phyloP scores from a whole-genome alignment of 2,329 filamentous ascomycete genomes.

The Diatrype stigma region DNA sequence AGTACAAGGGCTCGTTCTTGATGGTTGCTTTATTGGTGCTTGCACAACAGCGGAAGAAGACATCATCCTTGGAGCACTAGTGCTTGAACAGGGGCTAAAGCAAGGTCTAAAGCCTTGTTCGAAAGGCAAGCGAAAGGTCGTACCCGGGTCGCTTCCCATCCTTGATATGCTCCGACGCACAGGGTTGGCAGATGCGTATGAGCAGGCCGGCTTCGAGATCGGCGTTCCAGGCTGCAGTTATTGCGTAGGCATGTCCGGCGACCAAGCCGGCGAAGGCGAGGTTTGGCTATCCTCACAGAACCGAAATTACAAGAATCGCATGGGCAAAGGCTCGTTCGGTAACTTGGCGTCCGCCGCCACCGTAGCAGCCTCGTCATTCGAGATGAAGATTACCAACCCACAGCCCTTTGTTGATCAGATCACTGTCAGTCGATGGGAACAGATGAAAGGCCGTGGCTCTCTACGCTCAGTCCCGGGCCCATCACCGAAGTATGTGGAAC shows the following conservation, averaged over 20 bases:
- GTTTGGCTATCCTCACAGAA: conserved; percentile 43
- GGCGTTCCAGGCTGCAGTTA: conserved; percentile 40
- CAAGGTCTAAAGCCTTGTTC: conserved; percentile 24
- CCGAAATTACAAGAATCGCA: conserved; percentile 42
- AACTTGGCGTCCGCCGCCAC: conserved; percentile 41
- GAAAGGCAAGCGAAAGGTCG: conserved; percentile 34
- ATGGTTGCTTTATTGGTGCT: conserved; percentile 43
- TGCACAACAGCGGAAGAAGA: conserved; percentile 44
- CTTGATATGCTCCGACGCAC: conserved; percentile 29
- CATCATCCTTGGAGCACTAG: conserved; percentile 36
- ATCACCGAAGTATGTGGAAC: too few species aligned
- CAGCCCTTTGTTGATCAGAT: conserved; percentile 16
- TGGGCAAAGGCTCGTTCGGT: conserved; percentile 40
- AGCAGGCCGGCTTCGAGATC: conserved; percentile 37
- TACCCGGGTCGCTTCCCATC: conserved; percentile 37
- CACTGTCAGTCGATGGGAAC: conserved; percentile 16
- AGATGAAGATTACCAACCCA: conserved; percentile 34
- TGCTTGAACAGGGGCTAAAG: conserved; percentile 34
- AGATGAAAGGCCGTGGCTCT: conserved; percentile 12
- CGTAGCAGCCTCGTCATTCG: conserved; percentile 42
- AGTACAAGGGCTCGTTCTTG: conserved; percentile 27
- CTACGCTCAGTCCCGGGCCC: conserved; percentile 6
- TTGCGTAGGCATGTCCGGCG: conserved; percentile 39
- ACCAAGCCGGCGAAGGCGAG: conserved; percentile 35
- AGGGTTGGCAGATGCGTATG: conserved; percentile 33